phyloP scores from a whole-genome alignment of 331 rosid genomes.

The Acacia pycnantha region DNA sequence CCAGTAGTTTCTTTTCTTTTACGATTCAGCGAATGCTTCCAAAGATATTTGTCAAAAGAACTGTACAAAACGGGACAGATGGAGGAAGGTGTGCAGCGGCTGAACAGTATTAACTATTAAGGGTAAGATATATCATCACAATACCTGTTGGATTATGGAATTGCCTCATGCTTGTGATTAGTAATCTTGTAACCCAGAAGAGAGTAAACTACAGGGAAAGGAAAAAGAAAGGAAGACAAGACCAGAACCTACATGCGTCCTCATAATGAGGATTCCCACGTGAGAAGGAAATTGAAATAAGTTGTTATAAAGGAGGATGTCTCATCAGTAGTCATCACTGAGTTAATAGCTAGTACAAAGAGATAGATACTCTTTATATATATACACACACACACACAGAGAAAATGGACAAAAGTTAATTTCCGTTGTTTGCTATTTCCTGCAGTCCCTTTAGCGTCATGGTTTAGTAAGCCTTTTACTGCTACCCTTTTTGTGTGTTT shows the following conservation, averaged over 20 bases:
- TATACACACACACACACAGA: background rate
- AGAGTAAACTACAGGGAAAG: background rate
- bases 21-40: background rate
- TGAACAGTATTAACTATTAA: background rate
- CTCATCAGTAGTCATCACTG: conserved; percentile 32
- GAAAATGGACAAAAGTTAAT: conserved; percentile 41
- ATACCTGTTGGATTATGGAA: background rate
- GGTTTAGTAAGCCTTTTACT: conserved; percentile 17
- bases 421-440: conserved; percentile 29
- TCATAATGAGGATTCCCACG: conserved; percentile 30
- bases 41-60: background rate
- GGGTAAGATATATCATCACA: background rate
- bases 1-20: background rate
- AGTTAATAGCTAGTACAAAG: conserved; percentile 35
- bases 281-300: conserved; percentile 20
- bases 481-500: background rate
- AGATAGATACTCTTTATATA: background rate
- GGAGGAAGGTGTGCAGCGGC: background rate
- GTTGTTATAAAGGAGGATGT: conserved; percentile 33
- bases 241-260: background rate
- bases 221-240: background rate
- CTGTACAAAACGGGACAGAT: background rate
- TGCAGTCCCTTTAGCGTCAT: conserved; percentile 30
- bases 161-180: conserved; percentile 5
- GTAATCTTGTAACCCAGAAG: background rate